Conservation (phyloP, 2,329 filamentous ascomycete species). For the Sporothrix mexicana region DNA sequence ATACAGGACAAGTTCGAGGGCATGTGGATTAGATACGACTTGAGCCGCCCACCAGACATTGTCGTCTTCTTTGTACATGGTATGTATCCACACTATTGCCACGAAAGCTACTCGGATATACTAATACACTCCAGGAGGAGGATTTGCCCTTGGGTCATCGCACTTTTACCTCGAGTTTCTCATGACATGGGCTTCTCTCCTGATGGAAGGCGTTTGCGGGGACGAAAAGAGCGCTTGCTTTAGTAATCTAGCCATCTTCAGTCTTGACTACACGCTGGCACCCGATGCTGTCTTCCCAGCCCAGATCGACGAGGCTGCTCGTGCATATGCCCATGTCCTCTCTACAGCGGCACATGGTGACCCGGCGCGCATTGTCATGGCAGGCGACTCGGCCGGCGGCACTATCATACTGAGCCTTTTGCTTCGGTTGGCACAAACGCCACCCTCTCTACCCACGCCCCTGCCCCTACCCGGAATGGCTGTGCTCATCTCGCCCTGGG, state of each 20-base stretch:
- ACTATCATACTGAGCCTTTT: slow-evolving; percentile 6
- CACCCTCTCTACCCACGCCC: no score
- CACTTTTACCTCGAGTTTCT: slow-evolving; percentile 89
- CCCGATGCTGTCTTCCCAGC: slow-evolving; percentile 66
- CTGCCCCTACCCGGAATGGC: slow-evolving; percentile 61
- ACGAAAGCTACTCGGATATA: not conserved
- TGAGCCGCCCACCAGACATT: slow-evolving; percentile 68
- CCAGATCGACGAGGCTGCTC: slow-evolving; percentile 72
- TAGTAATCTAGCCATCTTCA: slow-evolving; percentile 15
- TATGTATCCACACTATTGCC: slow-evolving; percentile 45
- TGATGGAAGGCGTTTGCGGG: slow-evolving; percentile 53
- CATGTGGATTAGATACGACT: slow-evolving; percentile 71
- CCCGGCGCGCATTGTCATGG: slow-evolving; percentile 45
- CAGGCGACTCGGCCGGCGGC: slow-evolving; percentile 10
- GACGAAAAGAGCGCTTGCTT: slow-evolving; percentile 44
- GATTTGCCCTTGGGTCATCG: slow-evolving; percentile 80
- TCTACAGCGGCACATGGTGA: slow-evolving; percentile 56
- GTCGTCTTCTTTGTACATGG: slow-evolving; percentile 76
- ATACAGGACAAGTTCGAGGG: slow-evolving; percentile 57
- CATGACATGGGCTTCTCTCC: slow-evolving; percentile 70
- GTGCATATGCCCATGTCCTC: slow-evolving; percentile 74
- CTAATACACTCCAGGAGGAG: slow-evolving; percentile 65
- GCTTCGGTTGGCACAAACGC: not conserved
- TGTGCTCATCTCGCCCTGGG: slow-evolving; percentile 80
- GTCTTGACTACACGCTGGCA: slow-evolving; percentile 14